Evolutionary conservation across 2,329 filamentous ascomycete species (phyloP).

Genomic region (Paradendryphiella salina): DNA sequence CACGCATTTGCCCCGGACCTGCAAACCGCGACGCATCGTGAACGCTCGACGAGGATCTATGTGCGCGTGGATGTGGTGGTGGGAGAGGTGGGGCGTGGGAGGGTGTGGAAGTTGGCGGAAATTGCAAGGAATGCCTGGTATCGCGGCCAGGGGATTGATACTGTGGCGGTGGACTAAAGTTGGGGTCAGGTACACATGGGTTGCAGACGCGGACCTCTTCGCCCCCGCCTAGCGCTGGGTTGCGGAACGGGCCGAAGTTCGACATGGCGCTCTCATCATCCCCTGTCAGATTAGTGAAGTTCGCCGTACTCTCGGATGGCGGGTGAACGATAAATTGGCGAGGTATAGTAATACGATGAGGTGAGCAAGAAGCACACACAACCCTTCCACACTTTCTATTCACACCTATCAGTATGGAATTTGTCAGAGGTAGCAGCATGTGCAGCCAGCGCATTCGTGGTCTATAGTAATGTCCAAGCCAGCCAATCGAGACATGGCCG

Average conservation of each 20-base stretch:
- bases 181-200: conserved; percentile 72
- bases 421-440: neutral
- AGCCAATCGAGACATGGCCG: neutral
- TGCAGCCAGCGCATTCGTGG: neutral
- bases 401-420: neutral
- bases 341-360: conserved; percentile 92
- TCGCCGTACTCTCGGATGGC: conserved; percentile 32
- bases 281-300: conserved; percentile 52
- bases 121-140: conserved; percentile 3
- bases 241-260: conserved; percentile 42
- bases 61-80: conserved; percentile 23
- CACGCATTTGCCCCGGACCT: conserved; percentile 23
- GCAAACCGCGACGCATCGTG: conserved; percentile 23
- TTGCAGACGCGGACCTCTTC: conserved; percentile 72
- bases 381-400: conserved; percentile 85
- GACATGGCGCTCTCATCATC: conserved; percentile 41
- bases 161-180: conserved; percentile 62
- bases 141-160: conserved; percentile 20
- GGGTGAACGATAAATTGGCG: conserved; percentile 89
- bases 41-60: conserved; percentile 28
- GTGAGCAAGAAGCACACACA: conserved; percentile 86
- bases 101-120: conserved; percentile 12
- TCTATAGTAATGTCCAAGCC: neutral
- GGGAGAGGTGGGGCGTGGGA: conserved; percentile 12
- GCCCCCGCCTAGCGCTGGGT: conserved; percentile 63